Evolutionary conservation across 345 rosid genomes (phyloP).

Genomic region (Hibiscus tridactylites): DNA sequence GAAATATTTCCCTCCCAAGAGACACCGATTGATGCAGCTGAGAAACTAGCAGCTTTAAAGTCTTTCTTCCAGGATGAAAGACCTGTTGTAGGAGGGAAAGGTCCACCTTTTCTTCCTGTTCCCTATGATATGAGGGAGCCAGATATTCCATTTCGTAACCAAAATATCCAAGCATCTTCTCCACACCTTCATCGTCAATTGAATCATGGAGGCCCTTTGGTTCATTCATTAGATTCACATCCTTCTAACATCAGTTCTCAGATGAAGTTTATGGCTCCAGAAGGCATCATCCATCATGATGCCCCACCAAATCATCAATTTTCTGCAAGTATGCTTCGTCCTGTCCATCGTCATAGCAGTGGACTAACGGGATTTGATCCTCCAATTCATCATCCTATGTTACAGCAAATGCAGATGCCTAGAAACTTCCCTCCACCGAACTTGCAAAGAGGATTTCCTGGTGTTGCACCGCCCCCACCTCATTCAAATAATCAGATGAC

Average conservation of each 20-base stretch:
- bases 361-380: conserved; percentile 57
- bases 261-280: conserved; percentile 50
- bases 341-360: conserved; percentile 46
- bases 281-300: conserved; percentile 48
- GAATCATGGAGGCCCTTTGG: conserved; percentile 45
- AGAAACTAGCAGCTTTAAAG: conserved; percentile 54
- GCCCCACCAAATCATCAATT: conserved; percentile 43
- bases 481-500: conserved; percentile 50
- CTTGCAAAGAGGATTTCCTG: conserved; percentile 45
- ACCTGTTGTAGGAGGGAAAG: conserved; percentile 35
- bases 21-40: conserved; percentile 38
- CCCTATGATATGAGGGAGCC: conserved; percentile 41
- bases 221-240: conserved; percentile 55
- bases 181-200: conserved; percentile 45
- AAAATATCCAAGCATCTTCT: conserved; percentile 34
- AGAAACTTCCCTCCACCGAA: conserved; percentile 56
- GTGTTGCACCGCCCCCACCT: conserved; percentile 34
- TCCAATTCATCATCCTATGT: conserved; percentile 42
- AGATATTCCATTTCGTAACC: conserved; percentile 35
- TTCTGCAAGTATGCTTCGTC: conserved; percentile 46
- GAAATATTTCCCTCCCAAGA: conserved; percentile 35
- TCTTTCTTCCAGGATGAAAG: conserved; percentile 51
- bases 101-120: conserved; percentile 39
- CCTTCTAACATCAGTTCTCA: conserved; percentile 49
- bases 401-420: conserved; percentile 61